Base-by-base conservation (phyloP, 208 protist genomes). In the Phytomonas serpens region DNA sequence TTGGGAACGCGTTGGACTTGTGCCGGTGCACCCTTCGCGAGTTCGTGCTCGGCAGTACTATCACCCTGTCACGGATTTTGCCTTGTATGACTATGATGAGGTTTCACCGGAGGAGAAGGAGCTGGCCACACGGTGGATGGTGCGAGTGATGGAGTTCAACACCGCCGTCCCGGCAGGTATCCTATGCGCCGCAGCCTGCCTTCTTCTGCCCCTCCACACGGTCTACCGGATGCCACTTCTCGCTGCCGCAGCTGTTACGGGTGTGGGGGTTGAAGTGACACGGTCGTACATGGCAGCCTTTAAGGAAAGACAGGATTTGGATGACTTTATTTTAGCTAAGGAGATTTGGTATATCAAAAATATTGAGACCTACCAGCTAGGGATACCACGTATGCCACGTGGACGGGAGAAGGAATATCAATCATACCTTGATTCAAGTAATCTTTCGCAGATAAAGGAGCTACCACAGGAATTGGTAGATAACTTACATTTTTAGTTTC, bases 331-430 rank as follows among this genome's bases (percentile, higher is more conserved):
- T 52, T 71, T 96, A 2, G 80, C 87, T 0, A 96, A 96, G 78
- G 88, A 96, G 63, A 88, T 96, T 61, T 96, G 91, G 91, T 93
- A 96, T 67, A 94, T 96, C 6, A 96, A 96, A 61, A 96, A 96
- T 61, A 84, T 96, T 29, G 88, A 96, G 66, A 89, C 91, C 16
- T 94, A 94, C 64, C 88, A 96, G 74, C 78, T 96, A 3, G 85
- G 80, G 29, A 71, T 96, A 23, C 88, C 88, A 0, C 83, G 86
- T 47, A 96, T 96, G 4, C 87, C 86, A 13, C 81, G 80, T n/a
- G 87, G 87, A 3, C 69, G 86, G 5, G 89, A 95, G 76, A 51
- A 69, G 29, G 87, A 93, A 71, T 92, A 87, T 67, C 85, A 93
- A 47, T 69, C 74, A 14, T 93, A 89, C 69, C 71, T 92, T 29